phyloP scores from a whole-genome alignment of 2,329 filamentous ascomycete species.

The Cladosporium sp. region DNA sequence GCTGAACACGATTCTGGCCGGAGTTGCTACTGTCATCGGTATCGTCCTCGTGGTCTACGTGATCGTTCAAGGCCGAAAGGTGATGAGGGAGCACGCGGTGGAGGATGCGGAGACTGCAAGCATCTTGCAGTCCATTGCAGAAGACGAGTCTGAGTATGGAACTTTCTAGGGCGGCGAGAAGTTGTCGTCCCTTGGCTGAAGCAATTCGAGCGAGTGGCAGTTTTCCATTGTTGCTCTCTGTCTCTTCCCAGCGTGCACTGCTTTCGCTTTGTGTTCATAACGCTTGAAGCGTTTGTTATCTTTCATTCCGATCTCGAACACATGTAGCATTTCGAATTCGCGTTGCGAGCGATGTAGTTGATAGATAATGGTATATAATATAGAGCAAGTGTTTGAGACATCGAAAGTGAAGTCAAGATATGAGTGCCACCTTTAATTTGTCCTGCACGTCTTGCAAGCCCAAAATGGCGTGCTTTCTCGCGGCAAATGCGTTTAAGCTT shows the following conservation, averaged over 20 bases:
- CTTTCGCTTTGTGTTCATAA: neutral
- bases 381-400: neutral
- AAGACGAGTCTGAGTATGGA: slow-evolving; percentile 18
- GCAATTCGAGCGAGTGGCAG: slow-evolving; percentile 1
- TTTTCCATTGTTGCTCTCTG: neutral
- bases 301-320: neutral
- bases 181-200: neutral
- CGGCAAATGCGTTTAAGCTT: neutral
- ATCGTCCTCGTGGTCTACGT: slow-evolving; percentile 65
- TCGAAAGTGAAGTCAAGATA: no score
- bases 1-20: slow-evolving; percentile 67
- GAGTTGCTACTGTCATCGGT: slow-evolving; percentile 61
- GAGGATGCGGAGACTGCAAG: slow-evolving; percentile 38
- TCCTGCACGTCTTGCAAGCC: slow-evolving; percentile 8
- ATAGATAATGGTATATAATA: neutral
- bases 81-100: slow-evolving; percentile 35
- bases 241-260: neutral
- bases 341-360: neutral
- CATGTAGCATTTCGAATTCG: neutral
- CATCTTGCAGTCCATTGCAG: slow-evolving; percentile 28
- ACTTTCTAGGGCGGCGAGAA: neutral
- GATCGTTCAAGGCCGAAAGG: slow-evolving; percentile 34
- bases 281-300: neutral
- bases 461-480: slow-evolving; percentile 3
- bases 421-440: neutral